A percentile compares a stretch with the other conserved stretches of the same genome.
Conservation (phyloP, 768 basidiomycete species). For the Leccinum obscurum region DNA sequence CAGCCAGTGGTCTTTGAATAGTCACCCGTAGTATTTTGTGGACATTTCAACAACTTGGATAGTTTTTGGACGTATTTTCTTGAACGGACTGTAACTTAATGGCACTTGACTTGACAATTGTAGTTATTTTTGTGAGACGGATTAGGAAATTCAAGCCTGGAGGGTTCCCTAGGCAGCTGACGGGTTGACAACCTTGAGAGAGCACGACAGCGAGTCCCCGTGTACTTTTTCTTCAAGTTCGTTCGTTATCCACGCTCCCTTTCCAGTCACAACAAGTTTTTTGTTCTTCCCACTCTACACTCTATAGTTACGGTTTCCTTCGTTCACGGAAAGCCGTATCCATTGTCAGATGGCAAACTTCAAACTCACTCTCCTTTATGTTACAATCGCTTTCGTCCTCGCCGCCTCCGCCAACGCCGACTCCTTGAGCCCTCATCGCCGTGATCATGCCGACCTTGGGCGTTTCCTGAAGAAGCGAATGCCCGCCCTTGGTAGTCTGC, state of each 20-base stretch:
- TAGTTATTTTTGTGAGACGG: constrained; percentile 1
- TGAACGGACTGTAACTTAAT: constrained; percentile 4
- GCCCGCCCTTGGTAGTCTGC: constrained; percentile 19
- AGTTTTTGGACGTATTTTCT: constrained; percentile 2
- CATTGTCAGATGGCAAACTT: constrained; percentile 48
- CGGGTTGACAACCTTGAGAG: constrained; percentile 17
- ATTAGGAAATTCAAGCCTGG: constrained; percentile 13
- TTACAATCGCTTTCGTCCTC: constrained; percentile 55
- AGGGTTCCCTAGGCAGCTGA: constrained; percentile 18
- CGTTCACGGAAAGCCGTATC: constrained; percentile 14
- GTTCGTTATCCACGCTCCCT: constrained; percentile 19
- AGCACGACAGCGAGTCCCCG: neutral
- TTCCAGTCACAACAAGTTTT: neutral
- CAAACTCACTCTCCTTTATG: constrained; percentile 62
- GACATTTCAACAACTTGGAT: constrained; percentile 3
- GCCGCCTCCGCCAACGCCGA: constrained; percentile 48
- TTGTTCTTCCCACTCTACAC: neutral
- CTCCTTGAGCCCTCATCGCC: constrained; percentile 42
- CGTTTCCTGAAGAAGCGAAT: constrained; percentile 71
- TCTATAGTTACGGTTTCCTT: neutral
- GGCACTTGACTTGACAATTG: neutral
- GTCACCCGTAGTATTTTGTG: constrained; percentile 49
- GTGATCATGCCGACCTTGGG: constrained; percentile 57
- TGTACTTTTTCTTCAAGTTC: constrained; percentile 15
- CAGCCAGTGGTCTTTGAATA: constrained; percentile 73